Percentiles rank a stretch among this genome's conserved stretches.
Conservation (phyloP, 2,329 filamentous ascomycete species). For the Tolypocladium cylindrosporum region DNA sequence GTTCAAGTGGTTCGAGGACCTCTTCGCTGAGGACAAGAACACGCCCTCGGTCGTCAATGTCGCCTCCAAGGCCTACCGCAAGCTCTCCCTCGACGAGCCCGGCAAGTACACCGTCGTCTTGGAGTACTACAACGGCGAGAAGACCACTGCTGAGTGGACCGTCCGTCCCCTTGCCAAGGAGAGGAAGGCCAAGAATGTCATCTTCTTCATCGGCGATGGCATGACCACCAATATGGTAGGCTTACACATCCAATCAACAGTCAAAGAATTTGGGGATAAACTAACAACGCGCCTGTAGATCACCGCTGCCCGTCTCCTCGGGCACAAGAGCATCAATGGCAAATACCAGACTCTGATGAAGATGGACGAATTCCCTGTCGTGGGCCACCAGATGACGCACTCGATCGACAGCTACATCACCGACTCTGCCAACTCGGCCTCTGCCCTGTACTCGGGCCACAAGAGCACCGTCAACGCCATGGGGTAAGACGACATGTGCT, state of each 20-base stretch:
- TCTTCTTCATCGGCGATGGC: constrained; percentile 72
- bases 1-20: constrained; percentile 78
- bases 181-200: constrained; percentile 74
- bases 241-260: not conserved
- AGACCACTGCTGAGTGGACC: constrained; percentile 65
- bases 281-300: constrained; percentile 29
- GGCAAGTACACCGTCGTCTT: constrained; percentile 71
- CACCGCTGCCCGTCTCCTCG: constrained; percentile 69
- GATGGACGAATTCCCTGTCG: constrained; percentile 75
- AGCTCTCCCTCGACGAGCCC: constrained; percentile 66
- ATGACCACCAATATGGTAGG: constrained; percentile 62
- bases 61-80: constrained; percentile 67
- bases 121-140: constrained; percentile 62
- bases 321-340: constrained; percentile 74
- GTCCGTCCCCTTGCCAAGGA: constrained; percentile 61
- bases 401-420: constrained; percentile 80
- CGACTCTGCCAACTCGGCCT: constrained; percentile 77
- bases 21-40: constrained; percentile 64
- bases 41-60: constrained; percentile 69
- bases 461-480: constrained; percentile 77
- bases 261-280: not conserved
- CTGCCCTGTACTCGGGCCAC: constrained; percentile 72
- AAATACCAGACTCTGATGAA: constrained; percentile 68
- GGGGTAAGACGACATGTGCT: constrained; percentile 31
- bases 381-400: constrained; percentile 85